Base-by-base conservation (phyloP, 1,139 yeast genomes). In the Yamadazyma siamensis region DNA sequence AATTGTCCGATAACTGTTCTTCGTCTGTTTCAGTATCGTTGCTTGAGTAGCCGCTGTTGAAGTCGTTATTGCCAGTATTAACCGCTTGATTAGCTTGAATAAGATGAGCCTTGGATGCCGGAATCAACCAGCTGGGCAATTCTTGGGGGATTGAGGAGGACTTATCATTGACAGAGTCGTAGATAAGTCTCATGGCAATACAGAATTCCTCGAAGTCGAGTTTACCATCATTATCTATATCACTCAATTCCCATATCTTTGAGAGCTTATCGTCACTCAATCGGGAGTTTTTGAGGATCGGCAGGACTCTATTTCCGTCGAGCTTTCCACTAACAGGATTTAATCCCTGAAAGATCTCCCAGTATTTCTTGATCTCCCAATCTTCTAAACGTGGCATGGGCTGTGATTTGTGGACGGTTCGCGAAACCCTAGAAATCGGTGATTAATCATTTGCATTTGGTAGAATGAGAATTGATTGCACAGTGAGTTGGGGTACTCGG, bases 151-250 rank as follows among this genome's bases (percentile, higher is more conserved):
- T 69, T 13, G 63, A 59, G 7, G 68, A 54, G 29, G 72, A 65
- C 26, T 77, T 80, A 17, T 89, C 88, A 56, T 89, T 88, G 29
- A 91, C 91, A 50, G 83, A 60, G 56, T 91, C 98, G 54, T 88
- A 94, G 29, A 89, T 85, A 39, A 91, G 71, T 43, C 96, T 72
- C 98, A 91, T 94, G 34, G 97, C 91, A 40, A 91, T 87, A 54
- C 97, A 91, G 57, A 91, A 91, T 61, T 91, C 98, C 57, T 91
- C 99, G 55, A 91, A 91, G 56, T 94, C 99, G 46, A 91, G 71
- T 45, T 71, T 70, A 13, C 96, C 96, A 57, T 91, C 98, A 35
- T 76, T 75, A 57, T 91, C 98, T 33, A 91, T 87, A 55, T 91
- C 99, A 11, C 95, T 82, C 26, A 91, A 61, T 45, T 85, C 87